Conservation (phyloP, 257 asterid genomes). For the Scutellaria baicalensis region DNA sequence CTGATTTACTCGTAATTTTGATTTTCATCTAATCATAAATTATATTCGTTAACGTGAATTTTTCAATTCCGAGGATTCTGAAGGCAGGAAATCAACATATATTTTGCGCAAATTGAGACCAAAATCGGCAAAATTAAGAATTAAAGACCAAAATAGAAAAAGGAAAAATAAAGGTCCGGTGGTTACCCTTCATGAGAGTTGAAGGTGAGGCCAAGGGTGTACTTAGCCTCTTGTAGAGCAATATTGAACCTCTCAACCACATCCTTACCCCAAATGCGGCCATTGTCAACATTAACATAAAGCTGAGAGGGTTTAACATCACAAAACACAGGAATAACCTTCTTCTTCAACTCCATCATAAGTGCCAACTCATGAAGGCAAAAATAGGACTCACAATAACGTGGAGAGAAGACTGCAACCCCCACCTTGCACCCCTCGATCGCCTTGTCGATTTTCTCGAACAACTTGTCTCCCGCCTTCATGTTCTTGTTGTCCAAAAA, state of each 20-base stretch:
- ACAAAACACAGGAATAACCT: conserved; percentile 3
- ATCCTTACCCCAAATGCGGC: background rate
- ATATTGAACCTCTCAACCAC: background rate
- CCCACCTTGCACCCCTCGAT: background rate
- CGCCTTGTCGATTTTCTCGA: conserved; percentile 4
- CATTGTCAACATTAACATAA: background rate
- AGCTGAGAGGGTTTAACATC: conserved; percentile 10
- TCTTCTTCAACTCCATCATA: background rate
- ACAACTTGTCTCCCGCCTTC: conserved; percentile 7
- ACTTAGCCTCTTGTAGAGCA: conserved; percentile 8
- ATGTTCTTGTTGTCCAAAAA: conserved; percentile 10
- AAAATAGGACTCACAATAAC: conserved; percentile 1
- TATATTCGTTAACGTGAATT: no score
- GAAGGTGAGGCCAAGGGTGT: conserved; percentile 1
- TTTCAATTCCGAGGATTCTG: no score
- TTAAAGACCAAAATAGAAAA: no score
- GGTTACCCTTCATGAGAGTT: conserved; percentile 12
- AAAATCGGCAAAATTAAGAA: no score
- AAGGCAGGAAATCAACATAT: no score
- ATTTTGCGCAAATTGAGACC: no score
- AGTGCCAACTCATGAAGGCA: conserved; percentile 1
- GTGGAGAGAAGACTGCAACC: conserved; percentile 9
- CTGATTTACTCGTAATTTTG: no score
- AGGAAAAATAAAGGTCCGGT: no score
- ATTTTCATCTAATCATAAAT: no score